Conservation (phyloP, 2,329 filamentous ascomycete species). For the Pseudopithomyces chartarum region DNA sequence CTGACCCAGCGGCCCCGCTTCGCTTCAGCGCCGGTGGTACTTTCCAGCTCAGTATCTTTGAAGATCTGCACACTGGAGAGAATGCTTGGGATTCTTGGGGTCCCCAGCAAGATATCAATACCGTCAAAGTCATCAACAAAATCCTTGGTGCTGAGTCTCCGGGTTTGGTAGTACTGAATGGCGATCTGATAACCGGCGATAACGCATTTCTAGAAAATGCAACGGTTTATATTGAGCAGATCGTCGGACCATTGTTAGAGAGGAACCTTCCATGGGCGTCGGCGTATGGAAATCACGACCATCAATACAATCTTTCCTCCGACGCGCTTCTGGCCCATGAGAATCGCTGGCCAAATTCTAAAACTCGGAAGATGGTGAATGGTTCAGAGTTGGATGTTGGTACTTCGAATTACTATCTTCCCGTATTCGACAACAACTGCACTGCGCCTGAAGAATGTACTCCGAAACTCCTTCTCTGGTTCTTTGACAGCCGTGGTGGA, state of each 20-base stretch:
- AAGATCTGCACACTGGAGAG: conserved; percentile 74
- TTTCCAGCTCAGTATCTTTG: conserved; percentile 62
- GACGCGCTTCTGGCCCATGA: conserved; percentile 28
- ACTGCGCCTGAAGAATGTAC: background rate
- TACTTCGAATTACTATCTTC: conserved; percentile 57
- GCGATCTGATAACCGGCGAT: conserved; percentile 72
- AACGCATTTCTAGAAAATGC: conserved; percentile 8
- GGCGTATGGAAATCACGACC: conserved; percentile 72
- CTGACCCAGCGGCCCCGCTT: background rate
- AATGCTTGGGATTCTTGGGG: conserved; percentile 32
- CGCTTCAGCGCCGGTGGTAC: conserved; percentile 30
- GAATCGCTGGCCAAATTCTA: conserved; percentile 7
- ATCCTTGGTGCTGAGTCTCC: conserved; percentile 62
- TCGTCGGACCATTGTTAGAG: conserved; percentile 52
- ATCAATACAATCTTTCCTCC: conserved; percentile 54
- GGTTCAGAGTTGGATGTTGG: conserved; percentile 32
- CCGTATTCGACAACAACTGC: conserved; percentile 44
- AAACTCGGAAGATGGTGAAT: conserved; percentile 49
- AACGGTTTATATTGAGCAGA: conserved; percentile 13
- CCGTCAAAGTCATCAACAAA: conserved; percentile 59
- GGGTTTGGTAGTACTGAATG: conserved; percentile 68
- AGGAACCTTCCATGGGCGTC: conserved; percentile 65
- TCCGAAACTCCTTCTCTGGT: conserved; percentile 64
- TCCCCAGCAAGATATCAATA: conserved; percentile 61
- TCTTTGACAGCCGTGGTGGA: conserved; percentile 60